Base-by-base conservation (phyloP, 371 early-diverging fungal genomes). In the Mucor circinelloides region DNA sequence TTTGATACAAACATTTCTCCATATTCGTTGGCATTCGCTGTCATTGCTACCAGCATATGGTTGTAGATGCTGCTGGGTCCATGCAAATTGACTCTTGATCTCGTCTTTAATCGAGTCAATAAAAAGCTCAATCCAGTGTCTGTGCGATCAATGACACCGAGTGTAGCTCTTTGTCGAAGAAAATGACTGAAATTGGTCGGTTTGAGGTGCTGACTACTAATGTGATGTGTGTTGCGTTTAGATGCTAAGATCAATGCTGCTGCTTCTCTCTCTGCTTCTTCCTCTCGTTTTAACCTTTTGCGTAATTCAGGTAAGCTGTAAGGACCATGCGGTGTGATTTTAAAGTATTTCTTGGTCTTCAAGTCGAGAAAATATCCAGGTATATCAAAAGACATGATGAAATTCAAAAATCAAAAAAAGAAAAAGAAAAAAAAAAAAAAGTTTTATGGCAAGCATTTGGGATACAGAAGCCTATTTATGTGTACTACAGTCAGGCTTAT, bases 361-460 rank as follows among this genome's bases (percentile, higher is more conserved):
- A 65, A 38, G 28, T 74, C 70, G 3, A 70, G 57, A 28, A 70
- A 74, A 34, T 74, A 74, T 2, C 74, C 74, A 28, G 74, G 74
- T 15, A 74, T 74, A 21, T 67, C 56, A 40, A 70, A 70, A 5
- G 70, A 67, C 74, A 74, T 74, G 30, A 50, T 50, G 9, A 36
- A 36, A 1, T 36, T n/a, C n/a, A n/a, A n/a, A n/a, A n/a, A 50
- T 50, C 12, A 6, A 54, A 9, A 21, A 25, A 46, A n/a, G 17
- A 17, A 55, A 67, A 61, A 56, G 15, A 57, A 44, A 57, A 63
- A 52, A 7, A 25, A 42, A 25, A 68, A 57, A 68, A 62, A 68
- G 25, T 42, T 50, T 50, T 50, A 23, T 36, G 36, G 36, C 36
- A 36, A 15, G 13, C 36, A 13, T 13, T 36, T 32, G 34, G 34